Evolutionary conservation across 2,329 filamentous ascomycete genomes (phyloP).

Genomic region (Sclerotinia subarctica): DNA sequence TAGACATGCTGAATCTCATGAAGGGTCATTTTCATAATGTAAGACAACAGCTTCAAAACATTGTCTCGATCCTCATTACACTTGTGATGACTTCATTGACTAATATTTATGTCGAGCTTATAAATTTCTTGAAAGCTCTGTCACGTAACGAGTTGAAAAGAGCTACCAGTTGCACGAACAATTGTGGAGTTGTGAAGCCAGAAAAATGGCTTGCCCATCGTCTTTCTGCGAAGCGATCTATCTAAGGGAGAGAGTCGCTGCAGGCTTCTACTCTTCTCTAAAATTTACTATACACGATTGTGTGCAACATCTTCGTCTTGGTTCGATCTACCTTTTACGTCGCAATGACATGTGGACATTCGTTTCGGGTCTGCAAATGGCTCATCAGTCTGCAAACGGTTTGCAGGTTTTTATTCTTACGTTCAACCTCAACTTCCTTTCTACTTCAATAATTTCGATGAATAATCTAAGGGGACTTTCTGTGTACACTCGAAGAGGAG

Average conservation of each 20-base stretch:
- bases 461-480: not conserved
- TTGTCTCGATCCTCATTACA: not conserved
- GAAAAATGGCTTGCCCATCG: not conserved
- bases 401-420: not conserved
- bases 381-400: not conserved
- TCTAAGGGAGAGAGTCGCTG: not conserved
- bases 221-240: not conserved
- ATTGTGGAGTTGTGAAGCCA: not conserved
- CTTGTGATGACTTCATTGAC: not conserved
- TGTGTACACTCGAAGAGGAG: not conserved
- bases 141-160: not conserved
- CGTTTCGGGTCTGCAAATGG: not conserved
- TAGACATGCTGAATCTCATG: slow-evolving; percentile 1
- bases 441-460: not conserved
- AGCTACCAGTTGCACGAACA: not conserved
- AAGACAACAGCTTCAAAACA: slow-evolving; percentile 9
- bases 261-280: not conserved
- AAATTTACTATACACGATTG: not conserved
- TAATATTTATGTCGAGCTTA: not conserved
- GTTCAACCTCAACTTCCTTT: not conserved
- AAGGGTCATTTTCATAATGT: not conserved
- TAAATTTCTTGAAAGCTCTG: not conserved
- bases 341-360: not conserved
- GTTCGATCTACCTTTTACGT: not conserved
- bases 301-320: not conserved